Evolutionary conservation across 139 green algal genomes (phyloP), one percentile per base, ranked within the genome.

Genomic region (Micractinium sp.): DNA sequence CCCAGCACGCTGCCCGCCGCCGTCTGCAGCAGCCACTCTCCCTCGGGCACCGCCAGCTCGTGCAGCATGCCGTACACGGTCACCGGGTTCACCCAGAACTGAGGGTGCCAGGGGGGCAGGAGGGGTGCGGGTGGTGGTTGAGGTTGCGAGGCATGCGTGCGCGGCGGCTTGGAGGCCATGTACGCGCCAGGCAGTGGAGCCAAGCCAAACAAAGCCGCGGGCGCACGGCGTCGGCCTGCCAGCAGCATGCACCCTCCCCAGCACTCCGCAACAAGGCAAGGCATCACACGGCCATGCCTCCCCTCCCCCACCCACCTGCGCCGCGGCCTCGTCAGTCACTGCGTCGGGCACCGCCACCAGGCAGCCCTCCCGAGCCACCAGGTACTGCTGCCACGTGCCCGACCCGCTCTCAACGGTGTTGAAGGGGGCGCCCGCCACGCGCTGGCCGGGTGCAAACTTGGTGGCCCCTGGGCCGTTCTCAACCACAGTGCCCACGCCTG

Each of bases 361-460:
- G 81, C 66, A 16, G 16, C 74, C 73, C 63, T 89, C 86, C 35
- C 73, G 74, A n/a, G 90, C 88, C 1, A 85, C 69, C 23, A 91
- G 31, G 79, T 92, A 93, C 87, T 94, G 82, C 85, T 93, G 88
- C 90, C 92, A 96, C 0, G 91, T 94, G 63, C 94, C 94, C 33
- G 77, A 73, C 61, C 92, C 92, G n/a, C 60, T 31, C 41, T 85
- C 13, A 3, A 91, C 36, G 4, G 60, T 38, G 75, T 81, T 36
- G 56, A 90, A 95, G 22, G 86, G 81, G 0, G 85, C 76, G 16
- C 88, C 88, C 36, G 94, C 89, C 18, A 94, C 92, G 0, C 94
- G 85, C 82, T 95, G 88, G 0, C 94, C 94, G 16, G 69, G 36
- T 13, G 85, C 67, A 19, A 93, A 92, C 18, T 86, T 89, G 35